Evolutionary conservation across 495 filamentous ascomycete species (phyloP).

Genomic region (Chaetomium tenue): DNA sequence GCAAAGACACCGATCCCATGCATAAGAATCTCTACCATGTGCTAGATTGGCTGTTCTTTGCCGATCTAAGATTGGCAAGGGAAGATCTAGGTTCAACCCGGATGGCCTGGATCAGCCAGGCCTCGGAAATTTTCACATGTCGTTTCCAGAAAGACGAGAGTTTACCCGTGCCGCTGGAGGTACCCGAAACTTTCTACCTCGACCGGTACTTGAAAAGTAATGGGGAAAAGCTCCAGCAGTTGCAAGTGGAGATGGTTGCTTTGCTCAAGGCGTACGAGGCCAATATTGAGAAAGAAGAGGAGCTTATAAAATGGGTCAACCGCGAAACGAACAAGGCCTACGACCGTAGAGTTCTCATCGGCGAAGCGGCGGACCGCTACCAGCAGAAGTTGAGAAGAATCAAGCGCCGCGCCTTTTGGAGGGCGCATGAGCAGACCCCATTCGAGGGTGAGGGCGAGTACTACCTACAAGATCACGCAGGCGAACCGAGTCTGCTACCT

Average conservation of each 20-base stretch:
- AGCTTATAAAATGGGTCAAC: slow-evolving; percentile 26
- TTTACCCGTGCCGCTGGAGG: slow-evolving; percentile 53
- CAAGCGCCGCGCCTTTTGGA: slow-evolving; percentile 29
- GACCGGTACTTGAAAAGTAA: slow-evolving; percentile 71
- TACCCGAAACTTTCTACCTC: slow-evolving; percentile 70
- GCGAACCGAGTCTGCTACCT: slow-evolving; percentile 45
- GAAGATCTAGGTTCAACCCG: slow-evolving; percentile 42
- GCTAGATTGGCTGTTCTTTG: slow-evolving; percentile 67
- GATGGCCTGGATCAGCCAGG: slow-evolving; percentile 50
- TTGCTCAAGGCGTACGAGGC: slow-evolving; percentile 30
- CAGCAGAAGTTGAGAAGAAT: slow-evolving; percentile 25
- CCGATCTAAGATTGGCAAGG: slow-evolving; percentile 31
- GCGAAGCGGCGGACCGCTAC: slow-evolving; percentile 28
- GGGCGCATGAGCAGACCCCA: slow-evolving; percentile 49
- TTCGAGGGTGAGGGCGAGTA: slow-evolving; percentile 46
- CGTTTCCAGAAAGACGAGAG: slow-evolving; percentile 50
- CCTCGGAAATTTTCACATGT: slow-evolving; percentile 68
- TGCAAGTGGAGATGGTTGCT: slow-evolving; percentile 42
- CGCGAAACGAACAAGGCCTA: slow-evolving; percentile 34
- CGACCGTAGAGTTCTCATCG: slow-evolving; percentile 37
- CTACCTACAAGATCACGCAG: slow-evolving; percentile 52
- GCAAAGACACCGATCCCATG: slow-evolving; percentile 27
- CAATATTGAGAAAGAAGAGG: slow-evolving; percentile 26
- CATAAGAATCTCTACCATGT: slow-evolving; percentile 66
- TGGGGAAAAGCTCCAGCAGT: slow-evolving; percentile 47